phyloP scores from a whole-genome alignment of 2,329 filamentous ascomycete species.

The Metarhizium sp. region DNA sequence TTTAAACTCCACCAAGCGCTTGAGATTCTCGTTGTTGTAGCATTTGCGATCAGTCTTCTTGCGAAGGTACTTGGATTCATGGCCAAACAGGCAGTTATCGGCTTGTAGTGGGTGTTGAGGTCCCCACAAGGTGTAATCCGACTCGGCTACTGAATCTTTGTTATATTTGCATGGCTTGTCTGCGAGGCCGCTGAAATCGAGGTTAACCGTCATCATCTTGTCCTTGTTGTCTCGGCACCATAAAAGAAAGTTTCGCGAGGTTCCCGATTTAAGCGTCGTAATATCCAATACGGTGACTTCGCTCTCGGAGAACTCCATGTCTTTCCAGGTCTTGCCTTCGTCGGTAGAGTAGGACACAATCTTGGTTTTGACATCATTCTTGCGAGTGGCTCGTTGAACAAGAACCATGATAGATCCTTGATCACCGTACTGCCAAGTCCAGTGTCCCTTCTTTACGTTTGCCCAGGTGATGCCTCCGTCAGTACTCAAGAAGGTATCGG shows the following conservation, averaged over 20 bases:
- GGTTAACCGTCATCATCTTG: constrained; percentile 62
- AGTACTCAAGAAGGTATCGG: constrained; percentile 81
- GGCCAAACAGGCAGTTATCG: constrained; percentile 84
- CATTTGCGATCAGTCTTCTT: constrained; percentile 74
- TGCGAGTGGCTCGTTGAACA: constrained; percentile 60
- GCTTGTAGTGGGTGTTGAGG: constrained; percentile 73
- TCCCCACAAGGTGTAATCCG: constrained; percentile 79
- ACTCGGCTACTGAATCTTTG: constrained; percentile 39
- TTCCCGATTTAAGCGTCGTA: constrained; percentile 81
- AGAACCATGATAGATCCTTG: constrained; percentile 89
- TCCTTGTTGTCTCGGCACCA: constrained; percentile 60
- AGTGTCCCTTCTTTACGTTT: constrained; percentile 75
- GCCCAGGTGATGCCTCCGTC: constrained; percentile 90
- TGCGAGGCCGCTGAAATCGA: constrained; percentile 80
- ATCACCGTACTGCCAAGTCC: constrained; percentile 92
- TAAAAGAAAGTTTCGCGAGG: constrained; percentile 81
- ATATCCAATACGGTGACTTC: constrained; percentile 71
- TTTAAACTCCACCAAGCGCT: constrained; percentile 59
- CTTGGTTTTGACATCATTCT: constrained; percentile 59
- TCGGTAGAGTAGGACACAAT: constrained; percentile 68
- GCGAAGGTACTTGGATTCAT: constrained; percentile 79
- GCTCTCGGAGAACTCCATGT: constrained; percentile 62
- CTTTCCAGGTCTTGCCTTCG: constrained; percentile 70
- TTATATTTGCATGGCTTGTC: constrained; percentile 62
- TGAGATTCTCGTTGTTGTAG: constrained; percentile 68